Percentiles rank a stretch among this genome's conserved stretches.
phyloP scores from a whole-genome alignment of 2,329 filamentous ascomycete genomes.

The Intubia oerlemansii region DNA sequence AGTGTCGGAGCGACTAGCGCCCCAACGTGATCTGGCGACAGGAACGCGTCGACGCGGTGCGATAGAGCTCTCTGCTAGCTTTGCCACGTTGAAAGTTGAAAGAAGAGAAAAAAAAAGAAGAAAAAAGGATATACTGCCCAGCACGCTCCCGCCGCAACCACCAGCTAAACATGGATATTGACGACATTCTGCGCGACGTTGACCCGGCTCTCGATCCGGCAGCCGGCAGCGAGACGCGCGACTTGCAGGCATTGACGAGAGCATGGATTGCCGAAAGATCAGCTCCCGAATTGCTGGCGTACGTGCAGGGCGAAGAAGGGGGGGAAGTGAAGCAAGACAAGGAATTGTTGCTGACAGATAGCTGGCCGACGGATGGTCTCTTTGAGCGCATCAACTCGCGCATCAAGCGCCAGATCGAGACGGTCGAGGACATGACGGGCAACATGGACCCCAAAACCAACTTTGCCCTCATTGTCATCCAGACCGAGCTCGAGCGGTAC shows the following conservation, averaged over 20 bases:
- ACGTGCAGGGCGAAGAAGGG: neutral
- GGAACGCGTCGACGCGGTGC: too few species aligned
- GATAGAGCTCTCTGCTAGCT: neutral
- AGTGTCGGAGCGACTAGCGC: too few species aligned
- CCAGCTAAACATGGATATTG: constrained; percentile 59
- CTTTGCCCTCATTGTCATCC: constrained; percentile 81
- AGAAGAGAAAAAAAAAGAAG: neutral
- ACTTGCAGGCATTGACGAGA: constrained; percentile 75
- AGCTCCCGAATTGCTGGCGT: constrained; percentile 73
- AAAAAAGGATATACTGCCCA: too few species aligned
- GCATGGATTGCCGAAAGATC: constrained; percentile 86
- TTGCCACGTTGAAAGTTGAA: neutral
- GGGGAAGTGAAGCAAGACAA: neutral
- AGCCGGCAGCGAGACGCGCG: constrained; percentile 36
- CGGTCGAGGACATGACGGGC: constrained; percentile 39
- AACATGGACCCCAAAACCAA: constrained; percentile 81
- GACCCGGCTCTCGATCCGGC: constrained; percentile 34
- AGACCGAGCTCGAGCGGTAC: constrained; percentile 87
- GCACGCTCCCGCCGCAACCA: too few species aligned
- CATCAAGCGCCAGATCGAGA: constrained; percentile 18
- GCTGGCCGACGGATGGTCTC: constrained; percentile 22
- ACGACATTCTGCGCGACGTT: constrained; percentile 58
- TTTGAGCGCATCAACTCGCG: constrained; percentile 65
- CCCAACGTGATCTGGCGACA: too few species aligned
- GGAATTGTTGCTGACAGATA: neutral